Conservation (phyloP, 2,329 filamentous ascomycete genomes). For the Pseudovirgaria hyperparasitica region DNA sequence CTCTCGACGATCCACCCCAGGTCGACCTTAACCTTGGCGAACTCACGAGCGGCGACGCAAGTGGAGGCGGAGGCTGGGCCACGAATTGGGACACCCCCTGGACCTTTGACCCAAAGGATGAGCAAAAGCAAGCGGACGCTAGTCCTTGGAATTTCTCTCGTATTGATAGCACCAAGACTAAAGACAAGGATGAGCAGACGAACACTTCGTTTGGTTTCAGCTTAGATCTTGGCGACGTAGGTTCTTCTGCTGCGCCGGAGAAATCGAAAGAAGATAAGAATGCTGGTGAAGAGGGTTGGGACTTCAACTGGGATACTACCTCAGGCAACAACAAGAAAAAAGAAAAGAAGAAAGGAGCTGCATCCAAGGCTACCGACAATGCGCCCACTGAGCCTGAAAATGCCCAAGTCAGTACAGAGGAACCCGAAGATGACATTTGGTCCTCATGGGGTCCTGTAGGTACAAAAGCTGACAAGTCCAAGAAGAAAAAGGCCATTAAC, state of each 20-base stretch:
- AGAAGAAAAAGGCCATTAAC: slow-evolving; percentile 5
- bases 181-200: slow-evolving; percentile 20
- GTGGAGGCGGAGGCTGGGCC: slow-evolving; percentile 20
- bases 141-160: slow-evolving; percentile 10
- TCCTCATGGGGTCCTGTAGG: background rate
- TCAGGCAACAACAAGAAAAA: slow-evolving; percentile 11
- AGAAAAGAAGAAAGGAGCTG: slow-evolving; percentile 13
- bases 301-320: slow-evolving; percentile 4
- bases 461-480: too few relatives aligned
- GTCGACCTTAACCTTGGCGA: slow-evolving; percentile 34
- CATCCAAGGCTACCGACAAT: slow-evolving; percentile 2
- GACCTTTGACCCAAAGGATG: too few relatives aligned
- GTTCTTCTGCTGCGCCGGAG: slow-evolving; percentile 6
- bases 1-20: slow-evolving; percentile 28
- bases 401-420: slow-evolving; percentile 1
- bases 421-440: background rate
- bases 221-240: slow-evolving; percentile 18
- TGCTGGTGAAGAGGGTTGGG: slow-evolving; percentile 4
- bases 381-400: background rate
- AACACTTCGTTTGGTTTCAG: slow-evolving; percentile 23
- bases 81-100: slow-evolving; percentile 14
- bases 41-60: too few relatives aligned
- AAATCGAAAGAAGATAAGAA: slow-evolving; percentile 26
- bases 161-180: slow-evolving; percentile 14
- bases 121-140: too few relatives aligned